Base-by-base conservation (phyloP, 192 early-diverging fungal genomes). In the Linnemannia exigua region DNA sequence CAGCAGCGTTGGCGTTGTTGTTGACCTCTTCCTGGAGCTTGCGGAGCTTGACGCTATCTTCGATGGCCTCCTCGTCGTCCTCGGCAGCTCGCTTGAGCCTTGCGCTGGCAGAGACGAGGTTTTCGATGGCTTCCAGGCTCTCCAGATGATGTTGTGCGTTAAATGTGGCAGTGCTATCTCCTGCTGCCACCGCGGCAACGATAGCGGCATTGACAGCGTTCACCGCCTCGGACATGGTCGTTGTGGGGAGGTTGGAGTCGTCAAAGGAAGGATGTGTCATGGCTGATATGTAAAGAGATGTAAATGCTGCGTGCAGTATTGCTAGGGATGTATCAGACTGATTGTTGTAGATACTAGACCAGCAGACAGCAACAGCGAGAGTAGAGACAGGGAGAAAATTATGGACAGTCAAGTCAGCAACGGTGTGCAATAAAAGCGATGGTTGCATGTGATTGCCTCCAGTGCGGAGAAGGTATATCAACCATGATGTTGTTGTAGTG, bases 191-290 rank as follows among this genome's bases (percentile, higher is more conserved):
- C 33, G 84, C 84, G 5, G 84, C 84, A 20, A 86, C 84, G 16
- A 86, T 86, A 12, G 84, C 84, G 19, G 84, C 84, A 41, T 80
- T 86, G n/a, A 86, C 78, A 7, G 74, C 84, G 37, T 86, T 86
- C 41, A 79, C 84, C 0, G 74, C 84, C 38, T 85, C 77, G n/a
- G 81, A 76, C 81, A 82, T 82, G 28, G 76, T 83, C 9, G 81
- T 83, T 25, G 80, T 61, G 19, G 81, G 81, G 0, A 77, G 54
- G 2, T 51, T 50, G 3, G 77, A 46, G 51, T 79, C 84, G 50
- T 70, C 54, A 48, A 58, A 85, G 44, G 84, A 31, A 17, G 82
- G 54, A 46, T 79, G 72, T 22, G 84, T 80, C 84, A 86, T 86
- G 3, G 38, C n/a, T 54, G 33, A 1, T 31, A 63, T 63, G 31